phyloP scores from a whole-genome alignment of 371 early-diverging fungal genomes.

The Mucor plumbeus region DNA sequence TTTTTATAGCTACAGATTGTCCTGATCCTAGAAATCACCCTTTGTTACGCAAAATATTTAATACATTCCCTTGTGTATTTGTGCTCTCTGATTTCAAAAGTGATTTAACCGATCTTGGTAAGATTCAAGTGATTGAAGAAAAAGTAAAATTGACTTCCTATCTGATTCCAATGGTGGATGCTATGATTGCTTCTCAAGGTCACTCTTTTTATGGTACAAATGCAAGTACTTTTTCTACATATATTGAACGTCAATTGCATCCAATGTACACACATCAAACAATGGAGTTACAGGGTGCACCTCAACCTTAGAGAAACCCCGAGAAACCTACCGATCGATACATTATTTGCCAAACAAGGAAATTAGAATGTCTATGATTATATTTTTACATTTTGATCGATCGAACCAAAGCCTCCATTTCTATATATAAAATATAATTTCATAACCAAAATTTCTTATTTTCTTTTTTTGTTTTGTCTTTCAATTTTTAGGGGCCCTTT shows the following conservation, averaged over 20 bases:
- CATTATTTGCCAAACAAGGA: neutral
- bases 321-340: conserved; percentile 9
- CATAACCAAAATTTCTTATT: neutral
- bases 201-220: conserved; percentile 62
- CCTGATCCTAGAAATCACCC: conserved; percentile 58
- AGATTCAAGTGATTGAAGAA: conserved; percentile 53
- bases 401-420: neutral
- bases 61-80: conserved; percentile 66
- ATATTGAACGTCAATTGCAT: conserved; percentile 64
- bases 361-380: neutral
- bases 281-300: conserved; percentile 32
- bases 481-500: neutral
- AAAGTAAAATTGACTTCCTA: conserved; percentile 55
- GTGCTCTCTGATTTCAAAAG: conserved; percentile 58
- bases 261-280: conserved; percentile 49
- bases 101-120: conserved; percentile 46
- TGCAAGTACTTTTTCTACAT: conserved; percentile 63
- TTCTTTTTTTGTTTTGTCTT: neutral
- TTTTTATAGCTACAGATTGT: conserved; percentile 68
- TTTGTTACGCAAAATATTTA: conserved; percentile 60
- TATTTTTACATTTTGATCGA: conserved; percentile 7
- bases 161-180: conserved; percentile 70
- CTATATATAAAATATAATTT: conserved; percentile 10
- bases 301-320: conserved; percentile 8
- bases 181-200: conserved; percentile 66